Evolutionary conservation across 129 eudicot species (phyloP), one percentile per base, ranked within the genome.

Genomic region (Flaveria sonorensis): DNA sequence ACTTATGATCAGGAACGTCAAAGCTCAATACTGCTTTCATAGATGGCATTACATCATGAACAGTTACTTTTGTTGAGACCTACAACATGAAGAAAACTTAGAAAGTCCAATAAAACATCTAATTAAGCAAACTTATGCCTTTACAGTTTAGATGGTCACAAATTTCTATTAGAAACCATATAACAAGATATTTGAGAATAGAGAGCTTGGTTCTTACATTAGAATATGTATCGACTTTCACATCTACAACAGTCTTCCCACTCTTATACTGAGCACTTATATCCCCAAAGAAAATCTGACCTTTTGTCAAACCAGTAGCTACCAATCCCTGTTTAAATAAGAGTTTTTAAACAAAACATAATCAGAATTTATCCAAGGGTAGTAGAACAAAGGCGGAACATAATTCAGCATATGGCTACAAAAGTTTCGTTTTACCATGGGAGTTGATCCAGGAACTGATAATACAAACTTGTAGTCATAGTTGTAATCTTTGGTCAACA

Each of bases 1-100:
- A 94, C 80, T 89, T 94, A 70, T 94, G 90, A 87, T 94, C 98
- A 60, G 98, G 98, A 76, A 94, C 86, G 73, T 85, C 88, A 72
- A 94, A 94, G 86, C 98, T 87, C 70, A 92, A 79, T 52, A 89
- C 87, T 70, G 87, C 83, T 71, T 89, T 94, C 16, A 83, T 88
- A 40, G 76, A 80, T n/a, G 90, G 88, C 85, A 87, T 75, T 32
- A 80, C 81, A 48, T 94, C 90, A 70, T 79, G 69, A 48, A 91
- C 73, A 52, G 98, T 89, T 47, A 91, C 92, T 80, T 87, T 91
- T 10, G 98, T 94, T 26, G 91, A 81, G 14, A 94, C 90, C 98
- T 94, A 87, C 50, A 79, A 46, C 51, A 77, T 48, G 60, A 69
- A 30, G 26, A 77, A 60, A 76, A 55, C 24, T 63, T 69, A 40